Conservation (phyloP, 2,329 filamentous ascomycete species). For the Chaetomium globosum region DNA sequence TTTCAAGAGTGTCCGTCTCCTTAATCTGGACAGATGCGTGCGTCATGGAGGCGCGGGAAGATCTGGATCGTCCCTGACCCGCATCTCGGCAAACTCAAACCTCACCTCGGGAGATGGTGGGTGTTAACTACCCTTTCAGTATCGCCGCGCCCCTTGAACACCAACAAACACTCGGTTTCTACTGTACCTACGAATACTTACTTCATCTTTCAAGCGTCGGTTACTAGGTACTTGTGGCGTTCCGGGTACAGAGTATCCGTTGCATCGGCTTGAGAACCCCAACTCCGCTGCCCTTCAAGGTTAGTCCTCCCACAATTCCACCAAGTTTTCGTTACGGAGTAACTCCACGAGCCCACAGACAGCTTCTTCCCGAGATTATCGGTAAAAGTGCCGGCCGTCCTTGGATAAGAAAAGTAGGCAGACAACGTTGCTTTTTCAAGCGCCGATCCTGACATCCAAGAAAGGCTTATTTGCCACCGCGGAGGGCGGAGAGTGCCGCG, state of each 20-base stretch:
- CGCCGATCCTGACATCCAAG: slow-evolving; percentile 14
- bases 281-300: no score
- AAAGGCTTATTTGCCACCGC: slow-evolving; percentile 13
- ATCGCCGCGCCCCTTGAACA: neutral
- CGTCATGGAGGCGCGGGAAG: neutral
- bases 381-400: neutral
- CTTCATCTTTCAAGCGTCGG: neutral
- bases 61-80: slow-evolving; percentile 13
- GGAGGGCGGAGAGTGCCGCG: neutral
- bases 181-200: no score
- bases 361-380: neutral
- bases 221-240: no score
- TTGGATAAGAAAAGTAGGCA: neutral
- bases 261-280: neutral
- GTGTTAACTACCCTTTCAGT: neutral
- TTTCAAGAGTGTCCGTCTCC: slow-evolving; percentile 19
- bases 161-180: neutral
- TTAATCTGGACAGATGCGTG: neutral
- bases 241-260: neutral
- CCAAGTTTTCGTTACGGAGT: no score
- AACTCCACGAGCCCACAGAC: neutral
- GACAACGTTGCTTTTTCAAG: slow-evolving; percentile 6
- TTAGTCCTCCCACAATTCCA: no score
- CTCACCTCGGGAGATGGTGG: neutral
- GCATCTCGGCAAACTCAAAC: slow-evolving; percentile 10